Evolutionary conservation across 768 basidiomycete genomes (phyloP), one percentile per base, ranked within the genome.

Genomic region (Boletus subparvulus): DNA sequence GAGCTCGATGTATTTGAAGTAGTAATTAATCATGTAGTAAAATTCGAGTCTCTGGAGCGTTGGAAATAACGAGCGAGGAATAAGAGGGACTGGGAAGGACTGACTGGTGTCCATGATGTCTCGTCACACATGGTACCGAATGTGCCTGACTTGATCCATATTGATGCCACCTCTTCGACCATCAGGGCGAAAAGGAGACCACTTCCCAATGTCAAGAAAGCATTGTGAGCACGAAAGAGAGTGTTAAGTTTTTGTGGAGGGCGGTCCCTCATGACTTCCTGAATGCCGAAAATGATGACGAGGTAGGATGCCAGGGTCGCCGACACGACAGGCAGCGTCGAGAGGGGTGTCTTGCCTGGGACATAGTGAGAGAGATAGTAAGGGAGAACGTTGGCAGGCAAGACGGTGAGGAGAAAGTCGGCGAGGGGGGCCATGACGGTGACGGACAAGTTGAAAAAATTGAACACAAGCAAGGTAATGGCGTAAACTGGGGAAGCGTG

Each of bases 11-110:
- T 98, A 98, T 73, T 98, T 98, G 84, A 97, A 92, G 76, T 88
- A 94, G 78, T 98, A 99, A 79, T 99, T 99, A 80, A 98, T 80
- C 81, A 98, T 94, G 79, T 99, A 98, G 79, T 92, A 98, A 68
- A 94, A 88, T 77, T 98, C 90, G 72, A 98, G 80, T 71, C 83
- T 84, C 94, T 97, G 67, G 14, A 43, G 21, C 41, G 44, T 50
- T 30, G 32, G 6, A 17, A 52, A 58, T 33, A 49, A 47, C 47
- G 36, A 61, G 54, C 8, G 6, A 28, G n/a, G 19, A 47, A 54
- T 10, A n/a, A 28, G 5, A 47, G 6, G 40, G 46, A 56, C 44
- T 30, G 21, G 26, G 52, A 43, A 50, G 44, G 49, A 83, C 90
- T 68, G 65, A 96, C 95, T 61, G 86, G 79, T 41, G 96, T 95